Conservation (phyloP, 805 yeast species). For the Ogataea wickerhamii region DNA sequence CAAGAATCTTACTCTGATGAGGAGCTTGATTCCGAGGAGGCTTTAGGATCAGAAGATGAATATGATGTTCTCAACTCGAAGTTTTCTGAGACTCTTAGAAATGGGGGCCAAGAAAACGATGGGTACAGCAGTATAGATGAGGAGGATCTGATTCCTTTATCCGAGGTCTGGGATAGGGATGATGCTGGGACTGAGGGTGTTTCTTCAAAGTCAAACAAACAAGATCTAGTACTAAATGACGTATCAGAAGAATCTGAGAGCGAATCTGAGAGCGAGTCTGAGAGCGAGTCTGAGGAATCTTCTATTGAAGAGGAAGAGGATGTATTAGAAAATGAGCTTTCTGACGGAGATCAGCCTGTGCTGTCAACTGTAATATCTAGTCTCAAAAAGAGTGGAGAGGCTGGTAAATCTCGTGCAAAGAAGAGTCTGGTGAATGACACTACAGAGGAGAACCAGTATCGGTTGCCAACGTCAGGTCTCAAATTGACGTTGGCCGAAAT, state of each 20-base stretch:
- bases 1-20: constrained; percentile 37
- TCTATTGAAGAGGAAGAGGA: constrained; percentile 25
- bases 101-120: constrained; percentile 43
- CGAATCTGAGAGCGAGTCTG: constrained; percentile 17
- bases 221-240: constrained; percentile 22
- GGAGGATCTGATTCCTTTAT: constrained; percentile 64
- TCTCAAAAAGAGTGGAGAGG: constrained; percentile 34
- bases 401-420: constrained; percentile 35
- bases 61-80: constrained; percentile 58
- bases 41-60: constrained; percentile 78
- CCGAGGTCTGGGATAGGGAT: constrained; percentile 89
- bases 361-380: constrained; percentile 45
- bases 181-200: constrained; percentile 41
- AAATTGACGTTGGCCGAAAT: constrained; percentile 69
- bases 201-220: constrained; percentile 15
- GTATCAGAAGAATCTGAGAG: constrained; percentile 28
- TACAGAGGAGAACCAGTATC: constrained; percentile 64
- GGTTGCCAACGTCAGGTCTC: constrained; percentile 57
- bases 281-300: constrained; percentile 23
- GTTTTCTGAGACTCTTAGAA: constrained; percentile 67
- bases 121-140: constrained; percentile 78
- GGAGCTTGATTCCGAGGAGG: constrained; percentile 68
- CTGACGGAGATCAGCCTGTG: constrained; percentile 37
- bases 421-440: constrained; percentile 49
- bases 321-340: constrained; percentile 23